Conservation (phyloP, 495 filamentous ascomycete genomes). For the Aspergillus hancockii region DNA sequence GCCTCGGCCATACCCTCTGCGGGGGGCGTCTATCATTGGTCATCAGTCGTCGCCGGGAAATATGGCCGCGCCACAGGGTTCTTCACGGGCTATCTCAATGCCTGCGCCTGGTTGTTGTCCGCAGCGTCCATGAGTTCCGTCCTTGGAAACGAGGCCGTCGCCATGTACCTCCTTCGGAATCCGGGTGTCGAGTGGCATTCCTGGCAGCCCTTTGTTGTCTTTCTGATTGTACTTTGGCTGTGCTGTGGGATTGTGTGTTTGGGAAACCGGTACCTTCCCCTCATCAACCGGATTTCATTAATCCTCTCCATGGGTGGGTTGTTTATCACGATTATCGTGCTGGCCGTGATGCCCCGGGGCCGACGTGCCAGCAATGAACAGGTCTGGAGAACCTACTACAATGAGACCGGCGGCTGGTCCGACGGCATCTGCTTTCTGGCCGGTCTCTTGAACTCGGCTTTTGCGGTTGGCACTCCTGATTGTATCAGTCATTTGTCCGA, state of each 20-base stretch:
- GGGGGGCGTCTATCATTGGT: constrained; percentile 84
- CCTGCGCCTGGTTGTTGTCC: constrained; percentile 68
- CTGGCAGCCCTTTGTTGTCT: constrained; percentile 79
- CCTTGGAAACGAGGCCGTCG: constrained; percentile 64
- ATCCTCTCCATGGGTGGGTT: constrained; percentile 70
- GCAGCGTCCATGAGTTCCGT: constrained; percentile 70
- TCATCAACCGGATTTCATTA: constrained; percentile 65
- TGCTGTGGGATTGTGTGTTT: constrained; percentile 66
- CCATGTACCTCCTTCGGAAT: constrained; percentile 72
- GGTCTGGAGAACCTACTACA: constrained; percentile 62
- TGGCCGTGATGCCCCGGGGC: constrained; percentile 67
- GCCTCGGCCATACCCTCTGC: constrained; percentile 78
- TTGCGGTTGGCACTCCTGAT: constrained; percentile 79
- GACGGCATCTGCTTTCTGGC: constrained; percentile 76
- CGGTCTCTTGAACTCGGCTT: constrained; percentile 85
- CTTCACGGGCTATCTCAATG: constrained; percentile 81
- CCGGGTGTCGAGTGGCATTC: constrained; percentile 58
- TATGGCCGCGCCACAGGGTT: constrained; percentile 72
- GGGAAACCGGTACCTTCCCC: constrained; percentile 65
- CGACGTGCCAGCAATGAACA: constrained; percentile 55
- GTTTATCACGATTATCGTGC: constrained; percentile 71
- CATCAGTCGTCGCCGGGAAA: constrained; percentile 69
- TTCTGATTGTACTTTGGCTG: constrained; percentile 67
- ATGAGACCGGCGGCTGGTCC: constrained; percentile 66
- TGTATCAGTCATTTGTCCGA: constrained; percentile 77